A percentile compares a stretch with the other conserved stretches of the same genome.
phyloP scores from a whole-genome alignment of 1,284 basidiomycete species.

The Cryptococcus sp. region DNA sequence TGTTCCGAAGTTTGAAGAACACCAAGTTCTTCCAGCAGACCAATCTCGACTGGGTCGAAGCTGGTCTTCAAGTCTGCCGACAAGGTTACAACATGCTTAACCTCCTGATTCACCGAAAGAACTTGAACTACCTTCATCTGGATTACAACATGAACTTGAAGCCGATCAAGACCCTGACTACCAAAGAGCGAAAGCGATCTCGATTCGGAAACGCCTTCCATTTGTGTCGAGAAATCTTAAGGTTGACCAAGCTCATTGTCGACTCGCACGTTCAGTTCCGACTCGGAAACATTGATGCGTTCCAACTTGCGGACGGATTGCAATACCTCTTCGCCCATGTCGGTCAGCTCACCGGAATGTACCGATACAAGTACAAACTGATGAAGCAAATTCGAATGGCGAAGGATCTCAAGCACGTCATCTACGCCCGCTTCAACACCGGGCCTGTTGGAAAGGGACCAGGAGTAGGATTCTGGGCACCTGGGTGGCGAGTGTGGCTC shows the following conservation, averaged over 20 bases:
- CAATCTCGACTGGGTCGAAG: slow-evolving; percentile 97
- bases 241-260: slow-evolving; percentile 96
- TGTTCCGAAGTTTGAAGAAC: slow-evolving; percentile 92
- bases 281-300: slow-evolving; percentile 96
- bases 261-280: slow-evolving; percentile 99
- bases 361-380: slow-evolving; percentile 82
- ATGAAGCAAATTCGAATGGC: slow-evolving; percentile 99
- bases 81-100: slow-evolving; percentile 99
- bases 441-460: slow-evolving; percentile 99
- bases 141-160: slow-evolving; percentile 59
- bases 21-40: slow-evolving; percentile 99
- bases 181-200: slow-evolving; percentile 99
- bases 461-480: slow-evolving; percentile 99
- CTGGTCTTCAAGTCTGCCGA: slow-evolving; percentile 94
- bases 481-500: slow-evolving; percentile 98
- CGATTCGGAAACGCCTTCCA: slow-evolving; percentile 99
- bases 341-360: slow-evolving; percentile 97
- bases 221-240: slow-evolving; percentile 92
- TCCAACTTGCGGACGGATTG: slow-evolving; percentile 96
- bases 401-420: slow-evolving; percentile 97
- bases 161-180: slow-evolving; percentile 97
- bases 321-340: slow-evolving; percentile 99
- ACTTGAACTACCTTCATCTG: slow-evolving; percentile 75
- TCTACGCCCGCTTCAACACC: slow-evolving; percentile 78
- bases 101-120: slow-evolving; percentile 98